Conservation (phyloP, 768 basidiomycete species). For the Rhizopogon vinicolor region DNA sequence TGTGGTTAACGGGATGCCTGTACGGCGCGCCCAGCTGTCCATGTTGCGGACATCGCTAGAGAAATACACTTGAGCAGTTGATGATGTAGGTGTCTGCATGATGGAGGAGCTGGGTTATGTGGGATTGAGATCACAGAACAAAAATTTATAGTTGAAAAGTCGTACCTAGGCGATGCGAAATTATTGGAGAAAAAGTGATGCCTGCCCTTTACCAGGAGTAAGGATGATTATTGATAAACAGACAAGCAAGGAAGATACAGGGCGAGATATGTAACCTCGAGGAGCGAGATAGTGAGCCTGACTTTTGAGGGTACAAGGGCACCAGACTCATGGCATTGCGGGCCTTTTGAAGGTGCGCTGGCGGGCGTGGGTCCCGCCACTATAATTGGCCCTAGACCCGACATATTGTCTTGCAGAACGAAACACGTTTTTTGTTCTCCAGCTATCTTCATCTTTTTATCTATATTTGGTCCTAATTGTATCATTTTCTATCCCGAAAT, state of each 20-base stretch:
- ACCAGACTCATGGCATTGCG: slow-evolving; percentile 23
- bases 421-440: slow-evolving; percentile 76
- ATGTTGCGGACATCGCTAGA: slow-evolving; percentile 77
- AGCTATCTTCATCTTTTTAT: slow-evolving; percentile 31
- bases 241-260: slow-evolving; percentile 5
- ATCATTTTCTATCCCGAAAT: slow-evolving; percentile 13
- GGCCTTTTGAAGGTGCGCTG: slow-evolving; percentile 38
- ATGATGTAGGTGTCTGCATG: slow-evolving; percentile 31
- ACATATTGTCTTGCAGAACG: slow-evolving; percentile 60
- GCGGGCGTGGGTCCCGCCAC: slow-evolving; percentile 39
- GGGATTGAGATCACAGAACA: slow-evolving; percentile 3
- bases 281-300: slow-evolving; percentile 23
- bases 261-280: slow-evolving; percentile 17
- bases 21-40: slow-evolving; percentile 79
- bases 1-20: slow-evolving; percentile 76
- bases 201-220: slow-evolving; percentile 30
- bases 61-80: slow-evolving; percentile 63
- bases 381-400: slow-evolving; percentile 50
- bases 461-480: slow-evolving; percentile 15
- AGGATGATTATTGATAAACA: slow-evolving; percentile 7
- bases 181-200: slow-evolving; percentile 5
- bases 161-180: slow-evolving; percentile 13
- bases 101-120: neutral
- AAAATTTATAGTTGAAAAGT: slow-evolving; percentile 22
- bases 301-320: slow-evolving; percentile 18